phyloP scores from a whole-genome alignment of 2,329 filamentous ascomycete species.

The Talaromyces pinophilus region DNA sequence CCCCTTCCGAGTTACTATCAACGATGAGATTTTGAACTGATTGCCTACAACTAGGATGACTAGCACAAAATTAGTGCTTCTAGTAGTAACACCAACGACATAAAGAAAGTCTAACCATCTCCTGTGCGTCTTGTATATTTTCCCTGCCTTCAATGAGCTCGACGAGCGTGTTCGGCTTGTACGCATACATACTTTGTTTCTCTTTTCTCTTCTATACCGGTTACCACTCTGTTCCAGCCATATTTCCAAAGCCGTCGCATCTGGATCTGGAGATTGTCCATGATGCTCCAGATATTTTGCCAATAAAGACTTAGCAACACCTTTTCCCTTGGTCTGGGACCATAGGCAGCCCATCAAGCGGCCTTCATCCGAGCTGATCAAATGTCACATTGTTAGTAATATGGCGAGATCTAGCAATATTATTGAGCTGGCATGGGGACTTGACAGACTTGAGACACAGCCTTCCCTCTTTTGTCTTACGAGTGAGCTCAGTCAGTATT shows the following conservation, averaged over 20 bases:
- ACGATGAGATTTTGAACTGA: neutral
- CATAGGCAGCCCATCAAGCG: neutral
- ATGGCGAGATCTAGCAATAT: neutral
- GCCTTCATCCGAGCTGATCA: neutral
- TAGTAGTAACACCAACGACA: too few relatives aligned
- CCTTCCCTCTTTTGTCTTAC: neutral
- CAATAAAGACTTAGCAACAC: neutral
- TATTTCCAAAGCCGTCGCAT: neutral
- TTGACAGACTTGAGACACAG: neutral
- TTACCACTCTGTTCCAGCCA: neutral
- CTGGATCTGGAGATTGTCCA: neutral
- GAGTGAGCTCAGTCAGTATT: neutral
- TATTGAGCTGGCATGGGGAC: too few relatives aligned
- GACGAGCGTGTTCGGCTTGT: neutral
- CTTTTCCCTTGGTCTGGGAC: neutral
- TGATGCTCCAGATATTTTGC: neutral
- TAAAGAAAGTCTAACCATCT: neutral
- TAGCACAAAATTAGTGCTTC: too few relatives aligned
- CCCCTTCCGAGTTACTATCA: neutral
- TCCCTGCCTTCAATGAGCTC: neutral
- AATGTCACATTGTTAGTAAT: neutral
- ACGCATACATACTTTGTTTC: neutral
- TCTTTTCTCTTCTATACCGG: too few relatives aligned
- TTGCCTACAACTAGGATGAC: neutral
- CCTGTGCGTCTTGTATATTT: neutral